Evolutionary conservation across 176 grass and related monocot species (phyloP).

Genomic region (Pharus latifolius): DNA sequence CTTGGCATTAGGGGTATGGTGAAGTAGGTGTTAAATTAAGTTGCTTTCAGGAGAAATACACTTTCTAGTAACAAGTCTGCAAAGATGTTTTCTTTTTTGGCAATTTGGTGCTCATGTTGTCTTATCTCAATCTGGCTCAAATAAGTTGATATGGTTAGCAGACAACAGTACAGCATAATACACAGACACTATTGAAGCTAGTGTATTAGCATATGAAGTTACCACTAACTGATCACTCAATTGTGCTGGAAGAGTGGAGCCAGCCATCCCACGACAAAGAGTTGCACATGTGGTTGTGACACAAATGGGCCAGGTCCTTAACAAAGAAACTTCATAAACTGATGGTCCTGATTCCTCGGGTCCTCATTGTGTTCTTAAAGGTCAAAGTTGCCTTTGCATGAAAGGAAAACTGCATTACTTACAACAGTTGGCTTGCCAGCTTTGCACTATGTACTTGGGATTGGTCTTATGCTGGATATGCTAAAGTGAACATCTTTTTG

Average conservation of each 20-base stretch:
- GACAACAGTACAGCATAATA: too few species aligned
- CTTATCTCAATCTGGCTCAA: not conserved
- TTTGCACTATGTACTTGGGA: not conserved
- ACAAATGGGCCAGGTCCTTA: not conserved
- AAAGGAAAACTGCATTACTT: not conserved
- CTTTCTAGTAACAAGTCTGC: too few species aligned
- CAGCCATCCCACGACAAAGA: not conserved
- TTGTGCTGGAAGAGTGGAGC: not conserved
- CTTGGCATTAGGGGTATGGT: too few species aligned
- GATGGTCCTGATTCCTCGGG: too few species aligned
- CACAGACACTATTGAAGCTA: too few species aligned
- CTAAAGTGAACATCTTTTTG: not conserved
- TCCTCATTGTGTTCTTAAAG: not conserved
- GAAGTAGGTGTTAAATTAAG: too few species aligned
- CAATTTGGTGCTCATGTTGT: not conserved
- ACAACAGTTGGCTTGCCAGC: not conserved
- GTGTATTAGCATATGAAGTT: too few species aligned
- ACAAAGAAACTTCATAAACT: not conserved
- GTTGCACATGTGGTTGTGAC: not conserved
- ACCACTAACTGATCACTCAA: too few species aligned
- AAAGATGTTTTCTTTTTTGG: not conserved
- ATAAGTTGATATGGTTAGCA: too few species aligned
- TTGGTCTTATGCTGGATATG: not conserved
- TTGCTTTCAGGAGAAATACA: too few species aligned
- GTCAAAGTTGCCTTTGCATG: not conserved